Conservation (phyloP, 345 rosid genomes). For the Gossypium herbaceum region DNA sequence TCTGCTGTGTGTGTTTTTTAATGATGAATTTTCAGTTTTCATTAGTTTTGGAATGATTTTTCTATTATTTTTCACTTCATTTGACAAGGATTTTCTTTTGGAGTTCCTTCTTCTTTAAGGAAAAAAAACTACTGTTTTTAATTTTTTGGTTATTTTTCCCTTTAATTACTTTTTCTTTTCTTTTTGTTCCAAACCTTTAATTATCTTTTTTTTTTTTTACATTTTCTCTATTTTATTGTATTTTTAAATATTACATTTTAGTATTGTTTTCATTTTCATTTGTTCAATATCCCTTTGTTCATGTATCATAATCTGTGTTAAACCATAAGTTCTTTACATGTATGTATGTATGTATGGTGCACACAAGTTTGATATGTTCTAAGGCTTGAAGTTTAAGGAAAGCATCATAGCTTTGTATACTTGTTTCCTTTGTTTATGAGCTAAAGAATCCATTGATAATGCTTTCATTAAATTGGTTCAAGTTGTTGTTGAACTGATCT, state of each 20-base stretch:
- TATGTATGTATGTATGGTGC: background rate
- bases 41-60: background rate
- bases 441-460: background rate
- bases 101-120: background rate
- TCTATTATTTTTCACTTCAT: background rate
- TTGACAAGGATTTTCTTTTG: background rate
- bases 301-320: too few species aligned
- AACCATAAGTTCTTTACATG: too few species aligned
- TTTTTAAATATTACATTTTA: too few species aligned
- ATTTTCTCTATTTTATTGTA: too few species aligned
- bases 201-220: too few species aligned
- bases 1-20: background rate
- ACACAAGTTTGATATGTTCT: slow-evolving; percentile 12
- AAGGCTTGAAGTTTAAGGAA: slow-evolving; percentile 40
- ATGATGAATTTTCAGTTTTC: background rate
- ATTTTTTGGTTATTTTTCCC: too few species aligned
- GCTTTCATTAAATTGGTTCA: slow-evolving; percentile 4
- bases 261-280: too few species aligned
- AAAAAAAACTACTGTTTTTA: background rate
- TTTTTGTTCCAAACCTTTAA: too few species aligned
- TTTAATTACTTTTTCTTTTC: too few species aligned
- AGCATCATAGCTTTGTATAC: slow-evolving; percentile 23
- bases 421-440: slow-evolving; percentile 5
- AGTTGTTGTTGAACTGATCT: slow-evolving; percentile 6
- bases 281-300: too few species aligned